Conservation (phyloP, 2,329 filamentous ascomycete genomes). For the Fusarium odoratissimum region DNA sequence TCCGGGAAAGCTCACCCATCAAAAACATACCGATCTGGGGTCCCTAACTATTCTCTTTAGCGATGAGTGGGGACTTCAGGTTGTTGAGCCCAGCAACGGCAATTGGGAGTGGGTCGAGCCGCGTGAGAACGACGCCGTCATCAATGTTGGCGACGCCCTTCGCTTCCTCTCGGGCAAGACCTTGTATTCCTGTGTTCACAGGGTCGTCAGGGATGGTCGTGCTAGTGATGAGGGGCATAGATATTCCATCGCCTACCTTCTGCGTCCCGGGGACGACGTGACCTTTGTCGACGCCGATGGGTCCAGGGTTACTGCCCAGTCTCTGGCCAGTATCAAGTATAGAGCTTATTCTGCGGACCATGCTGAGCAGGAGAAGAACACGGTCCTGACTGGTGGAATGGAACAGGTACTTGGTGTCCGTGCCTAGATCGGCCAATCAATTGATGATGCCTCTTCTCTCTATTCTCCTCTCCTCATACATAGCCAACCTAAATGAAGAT, state of each 20-base stretch:
- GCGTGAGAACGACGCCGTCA: not conserved
- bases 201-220: not conserved
- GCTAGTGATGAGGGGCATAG: not conserved
- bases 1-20: not conserved
- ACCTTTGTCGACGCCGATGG: not conserved
- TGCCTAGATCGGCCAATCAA: not conserved
- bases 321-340: not conserved
- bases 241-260: not conserved
- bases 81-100: not conserved
- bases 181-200: not conserved
- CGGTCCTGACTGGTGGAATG: not conserved
- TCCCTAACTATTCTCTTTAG: not conserved
- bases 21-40: not conserved
- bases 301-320: not conserved
- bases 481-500: not conserved
- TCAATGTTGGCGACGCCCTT: not conserved
- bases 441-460: not conserved
- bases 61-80: not conserved
- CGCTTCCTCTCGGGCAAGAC: not conserved
- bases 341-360: not conserved
- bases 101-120: not conserved
- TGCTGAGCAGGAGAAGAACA: not conserved
- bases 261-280: not conserved
- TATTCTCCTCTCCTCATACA: not conserved
- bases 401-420: not conserved